Conservation (phyloP, 2,329 filamentous ascomycete genomes). For the Catunica adiposa region DNA sequence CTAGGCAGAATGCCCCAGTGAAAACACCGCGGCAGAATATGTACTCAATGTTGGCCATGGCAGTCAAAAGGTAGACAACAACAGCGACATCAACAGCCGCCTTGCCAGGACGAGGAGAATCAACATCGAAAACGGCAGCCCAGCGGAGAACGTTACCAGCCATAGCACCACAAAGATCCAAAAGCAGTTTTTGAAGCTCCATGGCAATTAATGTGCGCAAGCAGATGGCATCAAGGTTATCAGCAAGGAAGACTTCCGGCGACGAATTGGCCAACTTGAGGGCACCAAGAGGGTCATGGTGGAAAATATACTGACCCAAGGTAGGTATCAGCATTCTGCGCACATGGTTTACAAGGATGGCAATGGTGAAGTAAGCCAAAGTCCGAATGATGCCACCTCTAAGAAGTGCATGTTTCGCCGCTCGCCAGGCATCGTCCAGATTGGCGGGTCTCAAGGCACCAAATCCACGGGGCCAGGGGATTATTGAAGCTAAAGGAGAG, state of each 20-base stretch:
- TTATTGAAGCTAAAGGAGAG: slow-evolving; percentile 7
- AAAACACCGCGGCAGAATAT: slow-evolving; percentile 11
- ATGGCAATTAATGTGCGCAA: slow-evolving; percentile 12
- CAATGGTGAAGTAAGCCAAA: slow-evolving; percentile 20
- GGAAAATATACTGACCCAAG: slow-evolving; percentile 19
- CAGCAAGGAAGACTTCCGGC: slow-evolving; percentile 23
- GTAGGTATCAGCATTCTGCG: slow-evolving; percentile 21
- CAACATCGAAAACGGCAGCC: slow-evolving; percentile 13
- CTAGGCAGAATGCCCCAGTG: slow-evolving; percentile 10
- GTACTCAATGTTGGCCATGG: slow-evolving; percentile 13
- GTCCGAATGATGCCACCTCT: slow-evolving; percentile 18
- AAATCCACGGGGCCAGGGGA: slow-evolving; percentile 7
- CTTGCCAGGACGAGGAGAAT: slow-evolving; percentile 12
- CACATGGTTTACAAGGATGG: slow-evolving; percentile 26
- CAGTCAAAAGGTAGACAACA: slow-evolving; percentile 12
- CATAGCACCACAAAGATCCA: slow-evolving; percentile 11
- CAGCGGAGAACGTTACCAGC: slow-evolving; percentile 12
- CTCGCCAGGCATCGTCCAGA: slow-evolving; percentile 12
- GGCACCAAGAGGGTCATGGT: slow-evolving; percentile 20
- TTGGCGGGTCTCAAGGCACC: slow-evolving; percentile 9
- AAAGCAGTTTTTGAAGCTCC: slow-evolving; percentile 15
- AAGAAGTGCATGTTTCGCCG: slow-evolving; percentile 16
- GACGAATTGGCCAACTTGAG: slow-evolving; percentile 23
- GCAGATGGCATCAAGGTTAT: slow-evolving; percentile 16
- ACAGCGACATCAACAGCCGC: slow-evolving; percentile 10